Evolutionary conservation across 352 stramenopile genomes (phyloP).

Genomic region (Pythium apleroticum): DNA sequence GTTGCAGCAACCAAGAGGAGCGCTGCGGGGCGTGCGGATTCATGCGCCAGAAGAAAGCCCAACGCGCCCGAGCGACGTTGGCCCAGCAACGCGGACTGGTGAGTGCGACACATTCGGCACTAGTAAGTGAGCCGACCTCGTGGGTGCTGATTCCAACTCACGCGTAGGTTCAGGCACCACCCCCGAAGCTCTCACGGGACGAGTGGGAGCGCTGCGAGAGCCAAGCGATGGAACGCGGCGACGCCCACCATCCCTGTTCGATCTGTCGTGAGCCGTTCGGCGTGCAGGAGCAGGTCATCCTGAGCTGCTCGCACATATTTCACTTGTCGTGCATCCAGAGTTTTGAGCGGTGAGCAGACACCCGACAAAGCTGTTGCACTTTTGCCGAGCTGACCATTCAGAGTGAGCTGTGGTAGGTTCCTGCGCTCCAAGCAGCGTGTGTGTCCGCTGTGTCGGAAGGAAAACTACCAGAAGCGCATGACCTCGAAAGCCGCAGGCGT

Average conservation of each 20-base stretch:
- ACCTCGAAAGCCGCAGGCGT: conserved; percentile 49
- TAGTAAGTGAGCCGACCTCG: background rate
- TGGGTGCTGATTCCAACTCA: background rate
- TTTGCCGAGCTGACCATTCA: background rate
- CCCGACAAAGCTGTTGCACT: background rate
- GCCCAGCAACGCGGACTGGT: conserved; percentile 75
- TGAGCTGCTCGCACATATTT: conserved; percentile 89
- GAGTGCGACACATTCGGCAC: conserved; percentile 7
- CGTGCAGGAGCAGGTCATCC: conserved; percentile 72
- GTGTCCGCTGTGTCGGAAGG: conserved; percentile 82
- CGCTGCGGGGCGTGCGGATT: conserved; percentile 53
- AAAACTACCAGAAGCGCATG: conserved; percentile 77
- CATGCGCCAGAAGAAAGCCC: conserved; percentile 27
- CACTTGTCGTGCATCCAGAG: conserved; percentile 78
- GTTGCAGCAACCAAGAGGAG: conserved; percentile 24
- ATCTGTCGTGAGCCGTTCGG: conserved; percentile 82
- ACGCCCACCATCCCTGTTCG: conserved; percentile 67
- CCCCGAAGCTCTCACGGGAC: conserved; percentile 56
- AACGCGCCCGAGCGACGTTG: conserved; percentile 44
- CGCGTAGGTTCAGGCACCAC: conserved; percentile 44
- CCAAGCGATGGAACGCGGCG: conserved; percentile 58
- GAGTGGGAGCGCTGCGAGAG: conserved; percentile 78
- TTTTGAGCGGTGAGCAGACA: conserved; percentile 59
- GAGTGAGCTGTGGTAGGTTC: conserved; percentile 29
- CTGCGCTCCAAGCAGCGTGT: conserved; percentile 74